Evolutionary conservation across 495 filamentous ascomycete genomes (phyloP).

Genomic region (Parachaetomium inaequale): DNA sequence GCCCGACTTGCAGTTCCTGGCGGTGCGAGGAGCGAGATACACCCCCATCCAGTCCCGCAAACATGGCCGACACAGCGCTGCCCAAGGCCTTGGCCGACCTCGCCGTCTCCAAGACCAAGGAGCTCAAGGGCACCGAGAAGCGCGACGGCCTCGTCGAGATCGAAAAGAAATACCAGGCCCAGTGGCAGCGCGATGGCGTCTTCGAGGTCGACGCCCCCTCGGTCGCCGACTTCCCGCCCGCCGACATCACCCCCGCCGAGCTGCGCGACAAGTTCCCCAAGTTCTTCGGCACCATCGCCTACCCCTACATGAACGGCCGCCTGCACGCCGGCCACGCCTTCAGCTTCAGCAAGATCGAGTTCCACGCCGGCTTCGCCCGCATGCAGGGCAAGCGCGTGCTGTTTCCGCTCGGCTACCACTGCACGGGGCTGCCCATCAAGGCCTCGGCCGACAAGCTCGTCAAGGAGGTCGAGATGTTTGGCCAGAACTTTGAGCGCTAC

Average conservation of each 20-base stretch:
- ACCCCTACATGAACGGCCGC: slow-evolving; percentile 93
- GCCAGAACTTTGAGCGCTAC: slow-evolving; percentile 76
- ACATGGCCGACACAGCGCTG: slow-evolving; percentile 37
- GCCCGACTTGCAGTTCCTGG: slow-evolving; percentile 3
- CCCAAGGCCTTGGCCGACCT: slow-evolving; percentile 38
- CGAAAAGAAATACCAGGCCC: slow-evolving; percentile 87
- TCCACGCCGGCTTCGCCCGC: slow-evolving; percentile 72
- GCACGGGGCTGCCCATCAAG: slow-evolving; percentile 97
- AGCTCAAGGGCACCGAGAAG: slow-evolving; percentile 73
- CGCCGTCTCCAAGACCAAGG: slow-evolving; percentile 47
- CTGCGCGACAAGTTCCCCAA: slow-evolving; percentile 78
- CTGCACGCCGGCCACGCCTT: slow-evolving; percentile 91
- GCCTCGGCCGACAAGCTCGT: slow-evolving; percentile 92
- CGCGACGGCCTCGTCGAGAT: slow-evolving; percentile 79
- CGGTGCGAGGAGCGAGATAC: background rate
- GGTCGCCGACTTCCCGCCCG: slow-evolving; percentile 65
- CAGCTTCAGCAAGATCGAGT: slow-evolving; percentile 86
- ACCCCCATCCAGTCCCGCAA: slow-evolving; percentile 1
- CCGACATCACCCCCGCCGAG: slow-evolving; percentile 63
- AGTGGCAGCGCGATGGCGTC: slow-evolving; percentile 73
- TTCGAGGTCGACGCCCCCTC: slow-evolving; percentile 86
- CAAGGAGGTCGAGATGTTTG: slow-evolving; percentile 86
- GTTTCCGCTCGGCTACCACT: slow-evolving; percentile 92
- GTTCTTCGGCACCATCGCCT: slow-evolving; percentile 91
- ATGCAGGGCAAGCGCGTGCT: slow-evolving; percentile 86